Evolutionary conservation across 768 basidiomycete species (phyloP), one percentile per base, ranked within the genome.

Genomic region (Paxillus ammoniavirescens): DNA sequence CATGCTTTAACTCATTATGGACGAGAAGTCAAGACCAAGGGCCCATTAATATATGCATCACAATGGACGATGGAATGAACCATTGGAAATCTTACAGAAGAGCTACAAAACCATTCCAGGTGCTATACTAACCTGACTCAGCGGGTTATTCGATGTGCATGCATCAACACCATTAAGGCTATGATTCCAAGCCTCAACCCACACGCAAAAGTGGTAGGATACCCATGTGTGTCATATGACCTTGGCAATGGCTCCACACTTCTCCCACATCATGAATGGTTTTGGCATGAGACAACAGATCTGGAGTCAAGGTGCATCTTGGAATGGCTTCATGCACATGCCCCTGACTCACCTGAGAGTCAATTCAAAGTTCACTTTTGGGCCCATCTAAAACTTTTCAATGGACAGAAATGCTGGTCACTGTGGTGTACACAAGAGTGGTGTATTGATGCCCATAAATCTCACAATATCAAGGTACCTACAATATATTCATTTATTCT

Each of bases 21-120:
- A 2, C 18, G 33, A 2, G 65, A 72, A 45, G 60, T 56, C 23
- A 18, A 47, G 15, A 53, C 60, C 2, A 46, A 56, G 14, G 67
- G 70, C 0, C 65, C 66, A 0, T 41, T 48, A 8, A 49, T 47
- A n/a, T 55, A 44, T 8, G 56, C 56, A 33, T 44, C 69, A 7
- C 68, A 70, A 41, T 72, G 63, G 62, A 59, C 57, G 1, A 52
- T 72, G 58, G 63, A 63, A 45, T 49, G 57, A 14, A 54, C 57
- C 5, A 61, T 63, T 47, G 59, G 63, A n/a, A 52, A 59, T 42
- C 53, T 65, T 15, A 55, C 57, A 2, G 37, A 38, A 21, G 21
- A 21, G 21, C 21, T 21, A 21, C 21, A 3, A 21, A 21, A 21
- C 21, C 21, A 21, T 21, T 21, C 21, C 21, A 21, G 21, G 21